Conservation (phyloP, 2,329 filamentous ascomycete species). For the Penicillium sp. region DNA sequence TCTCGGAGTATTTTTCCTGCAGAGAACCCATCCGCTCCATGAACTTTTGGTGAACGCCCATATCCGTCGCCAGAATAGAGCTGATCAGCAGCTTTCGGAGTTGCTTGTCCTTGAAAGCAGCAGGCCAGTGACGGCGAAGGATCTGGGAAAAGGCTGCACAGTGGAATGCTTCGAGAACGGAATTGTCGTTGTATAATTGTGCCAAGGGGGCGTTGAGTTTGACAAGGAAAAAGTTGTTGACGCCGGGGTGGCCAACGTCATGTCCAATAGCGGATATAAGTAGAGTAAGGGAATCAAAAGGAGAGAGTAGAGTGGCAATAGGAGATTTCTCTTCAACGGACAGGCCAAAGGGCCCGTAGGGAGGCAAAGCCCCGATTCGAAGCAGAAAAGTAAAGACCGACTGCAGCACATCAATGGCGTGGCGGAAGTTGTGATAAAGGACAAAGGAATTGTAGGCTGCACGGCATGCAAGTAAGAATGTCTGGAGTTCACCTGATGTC, state of each 20-base stretch:
- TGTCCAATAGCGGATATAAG: slow-evolving; percentile 96
- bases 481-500: slow-evolving; percentile 77
- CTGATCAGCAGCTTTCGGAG: slow-evolving; percentile 93
- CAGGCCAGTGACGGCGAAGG: slow-evolving; percentile 85
- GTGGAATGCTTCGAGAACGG: slow-evolving; percentile 95
- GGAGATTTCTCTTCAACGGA: slow-evolving; percentile 52
- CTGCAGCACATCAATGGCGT: slow-evolving; percentile 94
- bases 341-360: slow-evolving; percentile 54
- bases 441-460: slow-evolving; percentile 96
- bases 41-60: slow-evolving; percentile 96
- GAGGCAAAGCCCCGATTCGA: slow-evolving; percentile 71
- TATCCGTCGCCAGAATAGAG: slow-evolving; percentile 95
- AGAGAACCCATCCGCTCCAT: slow-evolving; percentile 84
- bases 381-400: slow-evolving; percentile 89
- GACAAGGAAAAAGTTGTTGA: slow-evolving; percentile 95
- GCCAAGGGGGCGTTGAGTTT: slow-evolving; percentile 89
- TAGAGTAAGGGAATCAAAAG: slow-evolving; percentile 84
- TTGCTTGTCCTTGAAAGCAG: slow-evolving; percentile 72
- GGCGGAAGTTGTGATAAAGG: slow-evolving; percentile 96
- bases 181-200: slow-evolving; percentile 94
- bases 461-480: slow-evolving; percentile 83
- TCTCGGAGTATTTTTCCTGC: slow-evolving; percentile 73
- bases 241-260: slow-evolving; percentile 94
- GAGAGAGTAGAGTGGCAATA: slow-evolving; percentile 73
- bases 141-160: slow-evolving; percentile 97